phyloP scores from a whole-genome alignment of 2,329 filamentous ascomycete species.

The Tolypocladium pustulatum region DNA sequence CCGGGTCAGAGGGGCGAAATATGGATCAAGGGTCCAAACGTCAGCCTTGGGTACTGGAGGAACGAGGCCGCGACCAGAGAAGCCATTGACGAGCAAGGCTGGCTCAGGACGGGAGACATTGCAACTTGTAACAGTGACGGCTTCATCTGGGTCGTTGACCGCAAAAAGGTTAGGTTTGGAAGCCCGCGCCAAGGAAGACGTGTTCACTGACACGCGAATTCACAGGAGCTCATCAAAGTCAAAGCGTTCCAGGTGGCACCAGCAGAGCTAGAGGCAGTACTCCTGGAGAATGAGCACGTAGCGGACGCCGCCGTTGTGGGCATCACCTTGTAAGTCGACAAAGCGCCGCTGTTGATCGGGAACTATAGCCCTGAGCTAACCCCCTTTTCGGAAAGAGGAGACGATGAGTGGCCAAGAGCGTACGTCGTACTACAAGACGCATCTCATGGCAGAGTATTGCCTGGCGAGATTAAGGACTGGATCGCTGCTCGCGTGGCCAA shows the following conservation, averaged over 20 bases:
- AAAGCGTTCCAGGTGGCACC: not conserved
- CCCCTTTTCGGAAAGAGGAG: not conserved
- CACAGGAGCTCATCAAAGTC: not conserved
- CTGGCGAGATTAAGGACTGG: slow-evolving; percentile 10
- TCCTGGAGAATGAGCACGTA: not conserved
- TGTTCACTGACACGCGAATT: not conserved
- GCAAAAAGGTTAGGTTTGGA: not conserved
- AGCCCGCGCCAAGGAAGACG: not conserved
- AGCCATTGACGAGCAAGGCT: not conserved
- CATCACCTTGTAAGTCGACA: not conserved
- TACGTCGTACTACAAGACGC: not conserved
- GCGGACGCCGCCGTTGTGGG: not conserved
- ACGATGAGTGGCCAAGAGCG: not conserved
- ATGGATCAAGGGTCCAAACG: not conserved
- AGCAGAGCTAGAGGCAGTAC: not conserved
- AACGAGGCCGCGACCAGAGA: not conserved
- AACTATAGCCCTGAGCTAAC: not conserved
- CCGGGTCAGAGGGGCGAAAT: not conserved
- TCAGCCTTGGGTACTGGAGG: not conserved
- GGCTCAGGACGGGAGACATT: not conserved
- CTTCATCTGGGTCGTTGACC: not conserved
- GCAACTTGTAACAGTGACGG: not conserved
- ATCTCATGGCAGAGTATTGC: not conserved
- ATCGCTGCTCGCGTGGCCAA: slow-evolving; percentile 36
- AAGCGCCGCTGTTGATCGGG: not conserved